These are phyloP conservation scores for Cryptosporidium ubiquitum DNA, from an alignment of 169 alveolate genomes.

Conservation along the genomic window DNA sequence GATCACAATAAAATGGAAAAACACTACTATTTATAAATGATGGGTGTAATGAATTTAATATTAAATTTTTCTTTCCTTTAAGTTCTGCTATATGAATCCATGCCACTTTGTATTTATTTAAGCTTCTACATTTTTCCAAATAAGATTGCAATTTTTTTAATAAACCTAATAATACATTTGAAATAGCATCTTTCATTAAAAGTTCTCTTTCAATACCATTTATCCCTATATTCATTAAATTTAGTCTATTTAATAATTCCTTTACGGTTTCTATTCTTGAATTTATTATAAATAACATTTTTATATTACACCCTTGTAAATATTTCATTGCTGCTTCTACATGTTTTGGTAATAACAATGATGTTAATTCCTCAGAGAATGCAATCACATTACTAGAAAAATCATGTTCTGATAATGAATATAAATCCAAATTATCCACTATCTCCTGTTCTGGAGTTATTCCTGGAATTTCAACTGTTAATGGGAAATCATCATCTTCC, in stretches of 20 bases:
- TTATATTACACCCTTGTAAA: not conserved
- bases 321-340: not conserved
- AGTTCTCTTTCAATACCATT: not conserved
- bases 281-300: not conserved
- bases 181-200: too few species aligned
- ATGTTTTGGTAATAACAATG: not conserved
- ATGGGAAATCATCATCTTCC: too few species aligned
- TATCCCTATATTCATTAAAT: not conserved
- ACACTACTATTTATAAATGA: not conserved
- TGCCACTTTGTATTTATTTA: constrained; percentile 22
- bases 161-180: not conserved
- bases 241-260: not conserved
- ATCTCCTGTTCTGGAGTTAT: not conserved
- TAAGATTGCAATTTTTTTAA: not conserved
- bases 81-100: not conserved
- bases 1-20: not conserved
- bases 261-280: not conserved
- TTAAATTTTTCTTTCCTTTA: not conserved
- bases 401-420: not conserved
- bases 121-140: not conserved
- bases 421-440: not conserved
- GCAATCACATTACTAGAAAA: not conserved
- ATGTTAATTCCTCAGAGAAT: not conserved
- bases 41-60: not conserved
- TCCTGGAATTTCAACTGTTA: too few species aligned